phyloP scores from a whole-genome alignment of 768 basidiomycete genomes.

The Russula emetica region DNA sequence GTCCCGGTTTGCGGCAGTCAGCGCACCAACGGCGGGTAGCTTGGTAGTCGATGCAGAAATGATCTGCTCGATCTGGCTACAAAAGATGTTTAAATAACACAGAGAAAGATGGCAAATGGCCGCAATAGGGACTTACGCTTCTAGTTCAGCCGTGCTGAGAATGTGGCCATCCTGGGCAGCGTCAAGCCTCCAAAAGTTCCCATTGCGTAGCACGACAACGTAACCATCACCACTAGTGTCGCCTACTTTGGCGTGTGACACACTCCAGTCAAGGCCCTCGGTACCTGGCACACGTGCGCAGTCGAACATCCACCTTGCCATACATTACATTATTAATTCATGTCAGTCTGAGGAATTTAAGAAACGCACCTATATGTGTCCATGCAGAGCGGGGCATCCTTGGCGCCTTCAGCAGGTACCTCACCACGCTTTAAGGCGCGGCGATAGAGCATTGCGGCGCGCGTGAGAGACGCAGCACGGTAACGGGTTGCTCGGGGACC shows the following conservation, averaged over 20 bases:
- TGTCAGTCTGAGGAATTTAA: not conserved
- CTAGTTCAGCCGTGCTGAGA: constrained; percentile 60
- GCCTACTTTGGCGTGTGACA: constrained; percentile 56
- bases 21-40: constrained; percentile 67
- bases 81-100: not conserved
- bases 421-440: constrained; percentile 61
- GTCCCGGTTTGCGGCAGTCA: constrained; percentile 79
- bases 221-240: constrained; percentile 66
- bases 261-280: constrained; percentile 72
- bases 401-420: constrained; percentile 60
- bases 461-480: constrained; percentile 68
- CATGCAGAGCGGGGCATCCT: constrained; percentile 76
- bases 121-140: constrained; percentile 42
- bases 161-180: constrained; percentile 52
- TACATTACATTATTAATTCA: not conserved
- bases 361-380: constrained; percentile 68
- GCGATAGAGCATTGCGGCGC: constrained; percentile 71
- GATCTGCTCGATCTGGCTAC: constrained; percentile 68
- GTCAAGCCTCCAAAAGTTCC: constrained; percentile 78
- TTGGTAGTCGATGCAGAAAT: constrained; percentile 53
- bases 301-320: constrained; percentile 83
- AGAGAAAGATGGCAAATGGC: not conserved
- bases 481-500: constrained; percentile 38
- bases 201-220: constrained; percentile 80
- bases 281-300: constrained; percentile 76